Conservation (phyloP, 805 yeast genomes). For the Saccharomycopsis babjevae region DNA sequence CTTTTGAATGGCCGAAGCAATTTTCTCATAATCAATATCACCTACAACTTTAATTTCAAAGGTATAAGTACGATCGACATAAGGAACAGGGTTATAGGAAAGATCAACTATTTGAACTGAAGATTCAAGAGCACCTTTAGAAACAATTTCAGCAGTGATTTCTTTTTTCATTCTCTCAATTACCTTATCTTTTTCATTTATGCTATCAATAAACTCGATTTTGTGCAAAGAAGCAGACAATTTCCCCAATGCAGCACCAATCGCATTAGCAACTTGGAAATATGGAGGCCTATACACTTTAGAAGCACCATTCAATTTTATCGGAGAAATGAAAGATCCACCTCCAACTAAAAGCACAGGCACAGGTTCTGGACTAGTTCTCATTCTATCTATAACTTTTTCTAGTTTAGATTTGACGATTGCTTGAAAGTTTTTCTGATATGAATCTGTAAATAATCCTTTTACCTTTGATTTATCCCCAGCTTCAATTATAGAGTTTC, state of each 20-base stretch:
- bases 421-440: slow-evolving; percentile 13
- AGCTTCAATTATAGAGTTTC: slow-evolving; percentile 8
- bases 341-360: slow-evolving; percentile 40
- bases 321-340: slow-evolving; percentile 38
- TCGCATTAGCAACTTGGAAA: slow-evolving; percentile 38
- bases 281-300: slow-evolving; percentile 33
- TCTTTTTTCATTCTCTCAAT: slow-evolving; percentile 21
- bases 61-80: slow-evolving; percentile 26
- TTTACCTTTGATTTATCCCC: slow-evolving; percentile 20
- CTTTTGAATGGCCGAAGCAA: slow-evolving; percentile 7
- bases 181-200: slow-evolving; percentile 16
- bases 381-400: slow-evolving; percentile 34
- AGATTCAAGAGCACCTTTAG: slow-evolving; percentile 25
- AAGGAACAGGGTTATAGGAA: slow-evolving; percentile 25
- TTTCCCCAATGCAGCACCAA: slow-evolving; percentile 41
- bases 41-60: slow-evolving; percentile 33
- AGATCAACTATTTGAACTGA: slow-evolving; percentile 24
- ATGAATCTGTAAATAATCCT: slow-evolving; percentile 17
- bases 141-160: slow-evolving; percentile 16
- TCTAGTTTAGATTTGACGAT: slow-evolving; percentile 28
- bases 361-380: slow-evolving; percentile 34
- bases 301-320: slow-evolving; percentile 31
- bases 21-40: slow-evolving; percentile 32
- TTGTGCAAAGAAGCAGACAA: slow-evolving; percentile 27
- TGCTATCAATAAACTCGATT: slow-evolving; percentile 6